phyloP scores from a whole-genome alignment of 805 yeast genomes.

The Kodamaea sagamina region DNA sequence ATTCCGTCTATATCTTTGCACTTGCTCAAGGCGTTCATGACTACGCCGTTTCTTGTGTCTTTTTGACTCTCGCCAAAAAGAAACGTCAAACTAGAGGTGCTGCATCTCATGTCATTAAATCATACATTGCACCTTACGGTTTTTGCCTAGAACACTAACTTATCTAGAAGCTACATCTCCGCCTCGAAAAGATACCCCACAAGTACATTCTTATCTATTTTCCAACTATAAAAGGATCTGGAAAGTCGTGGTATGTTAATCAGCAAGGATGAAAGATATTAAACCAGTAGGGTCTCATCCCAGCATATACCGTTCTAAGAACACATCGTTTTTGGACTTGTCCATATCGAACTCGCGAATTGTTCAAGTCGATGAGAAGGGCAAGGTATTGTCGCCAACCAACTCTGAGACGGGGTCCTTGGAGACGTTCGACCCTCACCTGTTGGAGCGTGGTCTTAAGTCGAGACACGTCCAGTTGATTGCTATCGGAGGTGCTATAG shows the following conservation, averaged over 20 bases:
- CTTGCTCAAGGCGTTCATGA: too few relatives aligned
- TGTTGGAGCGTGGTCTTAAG: constrained; percentile 17
- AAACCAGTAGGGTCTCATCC: constrained; percentile 24
- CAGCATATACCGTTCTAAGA: constrained; percentile 25
- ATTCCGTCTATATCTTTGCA: too few relatives aligned
- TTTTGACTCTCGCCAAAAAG: too few relatives aligned
- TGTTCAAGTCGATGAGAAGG: constrained; percentile 26
- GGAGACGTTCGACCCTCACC: constrained; percentile 22
- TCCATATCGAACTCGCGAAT: constrained; percentile 31
- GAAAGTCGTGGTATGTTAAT: background rate
- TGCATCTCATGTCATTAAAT: too few relatives aligned
- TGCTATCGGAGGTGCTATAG: constrained; percentile 25
- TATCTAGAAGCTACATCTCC: too few relatives aligned
- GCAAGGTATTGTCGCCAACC: constrained; percentile 22
- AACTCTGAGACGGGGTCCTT: constrained; percentile 17
- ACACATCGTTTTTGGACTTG: constrained; percentile 27
- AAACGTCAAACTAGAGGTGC: too few relatives aligned
- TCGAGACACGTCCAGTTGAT: constrained; percentile 20
- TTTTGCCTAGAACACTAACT: too few relatives aligned
- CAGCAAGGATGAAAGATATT: constrained; percentile 7
- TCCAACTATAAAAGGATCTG: background rate
- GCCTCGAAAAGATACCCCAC: too few relatives aligned
- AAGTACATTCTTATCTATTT: too few relatives aligned
- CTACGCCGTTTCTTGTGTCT: too few relatives aligned
- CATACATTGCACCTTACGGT: too few relatives aligned